Conservation (phyloP, 768 basidiomycete genomes). For the Termitomyces eurrhizus region DNA sequence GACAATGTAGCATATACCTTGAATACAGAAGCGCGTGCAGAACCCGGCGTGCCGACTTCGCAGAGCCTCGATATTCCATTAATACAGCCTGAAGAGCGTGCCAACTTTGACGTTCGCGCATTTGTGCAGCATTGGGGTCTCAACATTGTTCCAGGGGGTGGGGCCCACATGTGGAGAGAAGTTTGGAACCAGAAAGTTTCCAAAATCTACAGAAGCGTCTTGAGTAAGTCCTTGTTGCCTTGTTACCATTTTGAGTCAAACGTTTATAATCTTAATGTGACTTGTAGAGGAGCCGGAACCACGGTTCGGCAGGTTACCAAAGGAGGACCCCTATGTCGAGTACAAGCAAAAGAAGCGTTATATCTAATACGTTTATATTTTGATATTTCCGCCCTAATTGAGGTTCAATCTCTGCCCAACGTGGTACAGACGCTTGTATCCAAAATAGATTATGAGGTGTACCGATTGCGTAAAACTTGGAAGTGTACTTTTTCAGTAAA, state of each 20-base stretch:
- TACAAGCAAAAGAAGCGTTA: constrained; percentile 49
- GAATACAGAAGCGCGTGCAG: constrained; percentile 29
- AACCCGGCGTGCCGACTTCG: constrained; percentile 29
- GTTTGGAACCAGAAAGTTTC: constrained; percentile 67
- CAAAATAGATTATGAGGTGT: background rate
- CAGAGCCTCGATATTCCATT: constrained; percentile 41
- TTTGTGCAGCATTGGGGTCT: constrained; percentile 57
- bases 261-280: constrained; percentile 6
- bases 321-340: constrained; percentile 51
- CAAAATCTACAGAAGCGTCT: constrained; percentile 56
- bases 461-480: background rate
- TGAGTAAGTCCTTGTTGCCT: constrained; percentile 51
- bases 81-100: constrained; percentile 42
- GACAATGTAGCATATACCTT: constrained; percentile 28
- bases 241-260: constrained; percentile 6
- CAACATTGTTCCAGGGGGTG: constrained; percentile 56
- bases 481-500: background rate
- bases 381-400: constrained; percentile 3
- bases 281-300: constrained; percentile 45
- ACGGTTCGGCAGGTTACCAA: constrained; percentile 49
- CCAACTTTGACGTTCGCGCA: constrained; percentile 60
- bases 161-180: constrained; percentile 80
- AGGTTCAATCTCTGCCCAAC: background rate
- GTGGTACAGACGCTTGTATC: background rate
- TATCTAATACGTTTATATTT: constrained; percentile 22